phyloP scores from a whole-genome alignment of 192 early-diverging fungal species.

The Coemansia sp. region DNA sequence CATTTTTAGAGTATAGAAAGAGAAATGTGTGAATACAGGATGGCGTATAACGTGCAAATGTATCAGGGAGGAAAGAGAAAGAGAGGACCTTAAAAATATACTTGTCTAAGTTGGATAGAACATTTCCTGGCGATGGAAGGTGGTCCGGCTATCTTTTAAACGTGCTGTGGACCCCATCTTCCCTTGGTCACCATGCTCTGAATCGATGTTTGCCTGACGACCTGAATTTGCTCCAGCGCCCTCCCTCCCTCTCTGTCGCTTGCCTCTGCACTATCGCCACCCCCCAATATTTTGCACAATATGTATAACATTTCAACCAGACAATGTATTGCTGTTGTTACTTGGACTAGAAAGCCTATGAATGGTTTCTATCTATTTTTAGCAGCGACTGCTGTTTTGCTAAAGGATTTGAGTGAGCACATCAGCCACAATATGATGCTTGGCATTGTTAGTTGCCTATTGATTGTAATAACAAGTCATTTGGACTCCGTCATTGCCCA shows the following conservation, averaged over 20 bases:
- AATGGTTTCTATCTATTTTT: conserved; percentile 1
- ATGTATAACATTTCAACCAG: not conserved
- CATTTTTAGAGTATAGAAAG: conserved; percentile 18
- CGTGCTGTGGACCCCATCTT: not conserved
- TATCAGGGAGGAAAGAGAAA: not conserved
- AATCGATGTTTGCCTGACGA: not conserved
- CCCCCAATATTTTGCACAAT: conserved; percentile 8
- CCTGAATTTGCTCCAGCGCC: conserved; percentile 4
- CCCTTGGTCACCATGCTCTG: not conserved
- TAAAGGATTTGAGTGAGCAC: not conserved
- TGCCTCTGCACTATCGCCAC: conserved; percentile 4
- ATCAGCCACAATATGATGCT: conserved; percentile 1
- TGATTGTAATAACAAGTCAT: not conserved
- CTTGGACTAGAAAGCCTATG: not conserved
- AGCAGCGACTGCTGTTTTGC: not conserved
- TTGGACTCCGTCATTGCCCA: not conserved
- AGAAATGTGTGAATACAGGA: conserved; percentile 7
- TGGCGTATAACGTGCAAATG: not conserved
- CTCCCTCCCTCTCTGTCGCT: conserved; percentile 1
- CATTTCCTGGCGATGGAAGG: not conserved
- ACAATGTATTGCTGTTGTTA: not conserved
- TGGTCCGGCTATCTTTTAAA: conserved; percentile 5
- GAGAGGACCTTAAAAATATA: not conserved
- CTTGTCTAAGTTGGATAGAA: conserved; percentile 1
- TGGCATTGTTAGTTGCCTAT: not conserved